phyloP scores from a whole-genome alignment of 768 basidiomycete genomes.

The Suillus lakei region DNA sequence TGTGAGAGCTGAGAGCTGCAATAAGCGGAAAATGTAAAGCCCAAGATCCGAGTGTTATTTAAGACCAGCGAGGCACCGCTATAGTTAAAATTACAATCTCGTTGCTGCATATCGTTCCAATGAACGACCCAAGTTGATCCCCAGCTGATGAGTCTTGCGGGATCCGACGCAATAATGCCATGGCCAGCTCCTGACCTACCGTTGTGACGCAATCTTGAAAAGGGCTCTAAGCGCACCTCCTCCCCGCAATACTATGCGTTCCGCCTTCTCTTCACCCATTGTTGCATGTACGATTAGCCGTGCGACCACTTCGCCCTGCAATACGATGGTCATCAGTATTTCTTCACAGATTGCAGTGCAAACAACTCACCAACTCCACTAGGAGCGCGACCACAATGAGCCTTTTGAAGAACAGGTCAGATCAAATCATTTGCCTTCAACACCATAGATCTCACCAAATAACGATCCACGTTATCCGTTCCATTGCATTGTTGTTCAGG shows the following conservation, averaged over 20 bases:
- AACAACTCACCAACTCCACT: constrained; percentile 74
- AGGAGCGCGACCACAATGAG: constrained; percentile 87
- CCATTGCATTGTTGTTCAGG: constrained; percentile 88
- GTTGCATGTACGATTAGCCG: constrained; percentile 74
- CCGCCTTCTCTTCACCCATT: constrained; percentile 26
- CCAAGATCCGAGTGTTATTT: neutral
- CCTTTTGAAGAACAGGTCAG: constrained; percentile 49
- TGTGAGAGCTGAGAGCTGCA: neutral
- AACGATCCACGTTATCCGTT: constrained; percentile 84
- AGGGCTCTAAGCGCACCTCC: constrained; percentile 5
- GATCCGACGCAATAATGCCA: neutral
- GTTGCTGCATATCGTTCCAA: neutral
- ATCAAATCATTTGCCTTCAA: constrained; percentile 1
- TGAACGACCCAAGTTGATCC: neutral
- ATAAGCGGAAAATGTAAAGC: neutral
- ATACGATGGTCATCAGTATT: constrained; percentile 26
- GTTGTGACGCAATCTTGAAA: constrained; percentile 2
- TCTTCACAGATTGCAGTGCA: too few relatives aligned
- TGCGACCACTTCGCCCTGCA: constrained; percentile 81
- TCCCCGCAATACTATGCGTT: constrained; percentile 9
- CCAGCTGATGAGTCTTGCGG: neutral
- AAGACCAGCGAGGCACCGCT: neutral
- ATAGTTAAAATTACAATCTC: neutral
- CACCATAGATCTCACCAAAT: constrained; percentile 53
- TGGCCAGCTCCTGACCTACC: constrained; percentile 1